A percentile compares a stretch with the other conserved stretches of the same genome.
Evolutionary conservation across 2,329 filamentous ascomycete genomes (phyloP).

Genomic region (Sporothrix protearum): DNA sequence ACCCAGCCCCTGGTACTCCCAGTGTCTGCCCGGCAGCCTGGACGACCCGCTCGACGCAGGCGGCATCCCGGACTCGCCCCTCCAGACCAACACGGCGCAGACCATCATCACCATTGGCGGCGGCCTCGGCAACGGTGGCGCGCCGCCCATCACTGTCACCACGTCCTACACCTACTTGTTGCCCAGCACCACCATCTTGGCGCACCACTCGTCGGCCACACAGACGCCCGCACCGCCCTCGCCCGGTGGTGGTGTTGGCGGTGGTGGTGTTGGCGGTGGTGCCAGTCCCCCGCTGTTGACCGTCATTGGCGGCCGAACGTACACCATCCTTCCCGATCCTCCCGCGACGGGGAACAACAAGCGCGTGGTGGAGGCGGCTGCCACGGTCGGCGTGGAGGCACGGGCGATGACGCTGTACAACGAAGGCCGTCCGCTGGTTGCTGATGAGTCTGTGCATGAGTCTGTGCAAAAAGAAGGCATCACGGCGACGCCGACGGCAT

Average conservation of each 20-base stretch:
- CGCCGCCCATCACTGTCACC: slow-evolving; percentile 18
- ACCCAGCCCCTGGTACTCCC: slow-evolving; percentile 24
- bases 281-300: background rate
- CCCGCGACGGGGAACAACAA: slow-evolving; percentile 14
- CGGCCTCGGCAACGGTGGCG: slow-evolving; percentile 1
- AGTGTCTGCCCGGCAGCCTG: slow-evolving; percentile 21
- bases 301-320: slow-evolving; percentile 19
- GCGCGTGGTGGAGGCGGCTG: background rate
- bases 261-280: background rate
- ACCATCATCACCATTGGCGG: slow-evolving; percentile 21
- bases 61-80: slow-evolving; percentile 18
- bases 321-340: slow-evolving; percentile 17
- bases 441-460: background rate
- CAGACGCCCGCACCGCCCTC: background rate
- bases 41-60: slow-evolving; percentile 18
- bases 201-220: background rate
- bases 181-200: slow-evolving; percentile 21
- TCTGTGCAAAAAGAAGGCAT: background rate
- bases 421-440: background rate
- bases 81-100: slow-evolving; percentile 20
- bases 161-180: slow-evolving; percentile 20
- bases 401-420: slow-evolving; percentile 8
- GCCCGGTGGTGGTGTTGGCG: background rate
- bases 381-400: background rate
- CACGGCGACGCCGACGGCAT: slow-evolving; percentile 2